Base-by-base conservation (phyloP, 345 rosid species). In the Adansonia digitata region DNA sequence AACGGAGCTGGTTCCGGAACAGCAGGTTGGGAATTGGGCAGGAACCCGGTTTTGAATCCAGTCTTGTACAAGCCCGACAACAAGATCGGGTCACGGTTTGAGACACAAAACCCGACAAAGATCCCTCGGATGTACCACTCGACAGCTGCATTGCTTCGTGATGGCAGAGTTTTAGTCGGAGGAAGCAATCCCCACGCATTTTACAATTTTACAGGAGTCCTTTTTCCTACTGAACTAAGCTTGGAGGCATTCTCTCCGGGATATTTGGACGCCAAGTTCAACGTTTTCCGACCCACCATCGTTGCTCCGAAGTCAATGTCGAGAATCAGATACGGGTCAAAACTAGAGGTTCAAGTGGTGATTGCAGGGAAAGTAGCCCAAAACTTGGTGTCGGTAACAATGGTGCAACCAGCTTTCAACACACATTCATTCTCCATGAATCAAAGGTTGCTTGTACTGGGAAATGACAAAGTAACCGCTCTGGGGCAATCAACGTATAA, bases 41-140 rank as follows among this genome's bases (percentile, higher is more conserved):
- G 92, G 70, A 74, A 82, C 12, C 97, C 98, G 2, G 92, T 84
- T 2, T 45, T 90, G 4, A 75, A 42, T 42, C 98, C 98, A 2
- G 91, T 86, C 13, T 9, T 94, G 12, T 94, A 94, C 70, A 85
- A 64, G 5, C 92, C 97, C 2, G 80, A 81, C 5, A 70, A 78
- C 26, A 60, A 59, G 49, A 48, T 74, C 37, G 78, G 85, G 76
- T 45, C 76, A 17, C 77, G 97, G 51, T 94, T 92, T 60, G 89
- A 84, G 83, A 63, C 51, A 1, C 84, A 82, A 68, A 87, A 81
- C 57, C 89, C 91, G 20, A 81, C 49, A n/a, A 77, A 78, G 9
- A 86, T 84, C 9, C 97, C 98, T 12, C 88, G 98, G 75, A 81
- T 94, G 98, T 94, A 94, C 77, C 98, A 94, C 43, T 92, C 98